Evolutionary conservation across 768 basidiomycete genomes (phyloP), one percentile per base, ranked within the genome.

Genomic region (Kwoniella heveanensis): DNA sequence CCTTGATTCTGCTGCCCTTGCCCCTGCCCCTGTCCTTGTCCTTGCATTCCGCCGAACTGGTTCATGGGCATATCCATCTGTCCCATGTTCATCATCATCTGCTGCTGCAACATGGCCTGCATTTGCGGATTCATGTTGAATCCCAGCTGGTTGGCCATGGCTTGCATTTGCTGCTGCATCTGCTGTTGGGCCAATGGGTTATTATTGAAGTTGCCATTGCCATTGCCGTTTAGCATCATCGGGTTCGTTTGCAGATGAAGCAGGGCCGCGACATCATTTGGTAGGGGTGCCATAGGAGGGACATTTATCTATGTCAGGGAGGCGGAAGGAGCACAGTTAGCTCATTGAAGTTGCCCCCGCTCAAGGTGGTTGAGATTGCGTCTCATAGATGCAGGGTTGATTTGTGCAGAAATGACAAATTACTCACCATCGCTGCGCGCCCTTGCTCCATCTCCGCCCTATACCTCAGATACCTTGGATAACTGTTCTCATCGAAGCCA

Each of bases 401-500:
- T n/a, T n/a, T 19, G 39, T 44, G 17, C 39, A 24, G 51, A 26
- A 53, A 53, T 22, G 48, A 15, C 17, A 9, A 13, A 37, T 25
- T 29, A 69, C 73, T 72, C 49, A 74, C 71, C 67, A 80, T 47
- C 8, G 67, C 74, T 24, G 71, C 63, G 24, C 70, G 37, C 7
- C 77, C 77, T n/a, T 62, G 71, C 29, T 74, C 74, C 77, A 80
- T 79, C 37, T 79, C 80, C 29, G 66, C 61, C 52, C 74, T 68
- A 37, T 69, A 77, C n/a, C 75, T 61, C 56, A 77, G 65, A 60
- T 95, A 99, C 46, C 88, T 88, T 75, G 92, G 90, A 92, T 93
- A 99, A 32, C 90, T 90, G 17, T 91, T 85, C 81, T 99, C 96
- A 79, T 99, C 96, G 74, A 98, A 98, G 0, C 96, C 96, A 71